Evolutionary conservation across 1,139 yeast genomes (phyloP).

Genomic region (Blastobotrys capitulatus): DNA sequence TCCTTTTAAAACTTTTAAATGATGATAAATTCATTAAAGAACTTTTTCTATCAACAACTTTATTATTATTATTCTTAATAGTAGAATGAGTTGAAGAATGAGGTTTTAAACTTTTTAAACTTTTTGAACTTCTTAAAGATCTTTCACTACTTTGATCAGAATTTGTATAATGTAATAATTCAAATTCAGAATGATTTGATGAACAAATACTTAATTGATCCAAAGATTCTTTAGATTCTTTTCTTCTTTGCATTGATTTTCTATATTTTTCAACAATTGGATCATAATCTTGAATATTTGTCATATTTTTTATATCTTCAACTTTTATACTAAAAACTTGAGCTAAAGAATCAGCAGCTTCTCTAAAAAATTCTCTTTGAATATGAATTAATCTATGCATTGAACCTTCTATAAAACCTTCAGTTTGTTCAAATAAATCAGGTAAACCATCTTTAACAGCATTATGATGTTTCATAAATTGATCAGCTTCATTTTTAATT

Average conservation of each 20-base stretch:
- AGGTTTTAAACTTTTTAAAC: not conserved
- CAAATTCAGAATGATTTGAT: not conserved
- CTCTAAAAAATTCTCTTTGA: slow-evolving; percentile 27
- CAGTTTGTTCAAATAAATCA: slow-evolving; percentile 23
- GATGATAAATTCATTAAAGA: slow-evolving; percentile 3
- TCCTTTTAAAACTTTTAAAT: not conserved
- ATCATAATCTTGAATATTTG: slow-evolving; percentile 12
- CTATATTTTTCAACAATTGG: slow-evolving; percentile 18
- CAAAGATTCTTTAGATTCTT: not conserved
- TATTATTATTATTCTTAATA: not conserved
- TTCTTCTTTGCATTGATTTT: not conserved
- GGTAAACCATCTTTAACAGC: slow-evolving; percentile 29
- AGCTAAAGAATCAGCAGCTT: slow-evolving; percentile 26
- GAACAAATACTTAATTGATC: slow-evolving; percentile 3
- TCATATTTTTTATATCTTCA: slow-evolving; percentile 17
- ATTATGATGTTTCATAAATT: slow-evolving; percentile 24
- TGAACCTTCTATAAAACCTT: slow-evolving; percentile 22
- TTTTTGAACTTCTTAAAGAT: not conserved
- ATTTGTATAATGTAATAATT: not conserved
- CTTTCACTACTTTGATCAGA: not conserved
- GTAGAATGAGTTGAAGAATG: not conserved
- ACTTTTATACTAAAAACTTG: slow-evolving; percentile 20
- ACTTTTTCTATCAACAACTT: not conserved
- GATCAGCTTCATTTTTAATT: slow-evolving; percentile 19
- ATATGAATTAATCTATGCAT: slow-evolving; percentile 22